Base-by-base conservation (phyloP, 495 filamentous ascomycete genomes). In the Pseudomonodictys pantanalensis region DNA sequence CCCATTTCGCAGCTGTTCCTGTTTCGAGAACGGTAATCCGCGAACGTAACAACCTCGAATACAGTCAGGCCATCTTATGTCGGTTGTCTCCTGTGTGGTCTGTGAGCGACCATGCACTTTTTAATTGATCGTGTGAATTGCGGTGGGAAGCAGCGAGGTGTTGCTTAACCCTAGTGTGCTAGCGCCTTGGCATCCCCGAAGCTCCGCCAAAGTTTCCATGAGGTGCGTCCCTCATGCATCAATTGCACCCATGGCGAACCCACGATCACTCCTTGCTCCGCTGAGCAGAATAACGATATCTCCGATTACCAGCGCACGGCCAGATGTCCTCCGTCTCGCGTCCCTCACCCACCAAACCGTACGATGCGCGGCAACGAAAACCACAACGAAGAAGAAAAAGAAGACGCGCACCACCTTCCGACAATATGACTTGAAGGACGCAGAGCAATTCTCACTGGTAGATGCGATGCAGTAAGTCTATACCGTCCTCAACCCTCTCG, bases 401-500 rank as follows among this genome's bases (percentile, higher is more conserved):
- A 90, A 88, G 72, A 74, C 76, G 52, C 79, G 79, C 52, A 81
- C 72, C 58, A 82, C 78, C 58, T 96, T 82, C 71, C 78, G 71
- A 23, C 77, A 86, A 52, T 78, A 79, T 66, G 77, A 86, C 71
- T 30, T 91, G 66, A 76, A 79, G 68, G 64, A 81, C 62, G 75
- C 84, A 62, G 76, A 89, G 32, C 84, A 89, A 62, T 93, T 83
- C 69, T 79, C 89, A 4, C 80, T 98, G 10, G 88, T 88, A 64
- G 93, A 98, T 77, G 93, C 93, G 6, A 95, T 98, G 85, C 83
- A 92, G 89, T 92, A 81, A 44, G 81, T 64, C n/a, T 52, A 11
- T 9, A 47, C 4, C 24, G 2, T 17, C 10, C 26, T n/a, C 9
- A 22, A 25, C 15, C 47, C 5, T 11, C 48, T 28, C n/a, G 26